Conservation (phyloP, 306 rosid genomes). For the Elaeagnus macrophylla region DNA sequence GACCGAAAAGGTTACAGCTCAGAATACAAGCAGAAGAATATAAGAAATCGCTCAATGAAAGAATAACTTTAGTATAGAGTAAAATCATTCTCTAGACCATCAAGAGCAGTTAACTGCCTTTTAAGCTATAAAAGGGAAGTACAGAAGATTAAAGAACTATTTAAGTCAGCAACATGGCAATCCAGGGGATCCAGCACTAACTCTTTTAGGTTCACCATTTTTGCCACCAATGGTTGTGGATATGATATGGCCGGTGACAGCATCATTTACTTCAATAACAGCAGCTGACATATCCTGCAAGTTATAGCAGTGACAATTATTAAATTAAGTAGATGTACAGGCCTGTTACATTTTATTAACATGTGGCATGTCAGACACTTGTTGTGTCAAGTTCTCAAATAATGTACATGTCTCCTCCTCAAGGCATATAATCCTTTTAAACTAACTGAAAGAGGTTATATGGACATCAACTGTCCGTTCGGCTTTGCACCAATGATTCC, state of each 20-base stretch:
- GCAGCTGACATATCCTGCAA: conserved; percentile 81
- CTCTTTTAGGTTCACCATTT: conserved; percentile 92
- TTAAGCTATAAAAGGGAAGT: too few relatives aligned
- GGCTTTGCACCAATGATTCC: not conserved
- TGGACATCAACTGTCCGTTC: not conserved
- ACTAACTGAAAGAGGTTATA: not conserved
- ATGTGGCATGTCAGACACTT: conserved; percentile 3
- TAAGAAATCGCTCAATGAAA: too few relatives aligned
- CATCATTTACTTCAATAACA: conserved; percentile 59
- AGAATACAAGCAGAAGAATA: not conserved
- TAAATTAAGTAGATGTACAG: conserved; percentile 1
- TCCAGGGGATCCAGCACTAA: conserved; percentile 21
- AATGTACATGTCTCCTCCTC: too few relatives aligned
- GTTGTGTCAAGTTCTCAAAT: too few relatives aligned
- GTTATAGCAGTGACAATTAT: conserved; percentile 10
- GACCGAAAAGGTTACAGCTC: conserved; percentile 15
- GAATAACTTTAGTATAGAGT: too few relatives aligned
- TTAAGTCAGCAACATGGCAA: not conserved
- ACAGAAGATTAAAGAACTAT: too few relatives aligned
- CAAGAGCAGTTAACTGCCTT: too few relatives aligned
- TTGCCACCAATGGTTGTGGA: conserved; percentile 96
- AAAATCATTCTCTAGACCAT: too few relatives aligned
- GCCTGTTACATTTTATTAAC: conserved; percentile 2
- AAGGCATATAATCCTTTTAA: too few relatives aligned
- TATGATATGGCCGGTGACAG: conserved; percentile 81